Evolutionary conservation across 305 asterid species (phyloP), one percentile per base, ranked within the genome.

Genomic region (Petunia hybrid): DNA sequence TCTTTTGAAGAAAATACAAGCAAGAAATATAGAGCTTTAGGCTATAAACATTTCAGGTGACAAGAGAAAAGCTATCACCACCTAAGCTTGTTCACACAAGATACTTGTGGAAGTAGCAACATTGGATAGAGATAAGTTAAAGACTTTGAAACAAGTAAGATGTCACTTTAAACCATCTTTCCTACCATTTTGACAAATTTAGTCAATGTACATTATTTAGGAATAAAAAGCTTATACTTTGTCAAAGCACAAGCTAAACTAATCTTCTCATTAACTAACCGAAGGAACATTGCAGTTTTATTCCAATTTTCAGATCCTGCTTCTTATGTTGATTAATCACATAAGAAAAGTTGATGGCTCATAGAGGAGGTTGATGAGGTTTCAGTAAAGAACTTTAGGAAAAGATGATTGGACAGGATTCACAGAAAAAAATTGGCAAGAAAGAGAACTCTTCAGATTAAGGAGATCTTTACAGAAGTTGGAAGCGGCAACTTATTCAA

Each of bases 211-310:
- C 48, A 35, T 55, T 46, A 6, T 42, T 35, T 48, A 73, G 63
- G 78, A 73, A 51, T 62, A 73, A 51, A 36, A 74, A 46, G 78
- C 8, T 8, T 74, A 36, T 38, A 53, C 36, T 73, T 51, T 74
- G 63, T 74, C 63, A n/a, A n/a, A n/a, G 48, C 64, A 36, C 14
- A 51, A 74, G 78, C 62, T 13, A 53, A 36, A 74, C 48, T 31
- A 14, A 46, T 74, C 53, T 53, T 53, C 64, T 36, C 57, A 51
- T 36, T 66, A 14, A 40, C 53, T 53, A 51, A 38, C 36, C 48
- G 36, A 74, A 22, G 64, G 64, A 74, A 74, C 64, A 74, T 73
- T 74, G 31, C 64, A 74, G 78, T 55, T 74, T 53, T 7, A 74
- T 38, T 14, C 78, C 46, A 13, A 74, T 48, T 22, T 74, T 46